Percentiles rank a stretch among this genome's conserved stretches.
Conservation (phyloP, 768 basidiomycete genomes). For the Termitomyces sp. region DNA sequence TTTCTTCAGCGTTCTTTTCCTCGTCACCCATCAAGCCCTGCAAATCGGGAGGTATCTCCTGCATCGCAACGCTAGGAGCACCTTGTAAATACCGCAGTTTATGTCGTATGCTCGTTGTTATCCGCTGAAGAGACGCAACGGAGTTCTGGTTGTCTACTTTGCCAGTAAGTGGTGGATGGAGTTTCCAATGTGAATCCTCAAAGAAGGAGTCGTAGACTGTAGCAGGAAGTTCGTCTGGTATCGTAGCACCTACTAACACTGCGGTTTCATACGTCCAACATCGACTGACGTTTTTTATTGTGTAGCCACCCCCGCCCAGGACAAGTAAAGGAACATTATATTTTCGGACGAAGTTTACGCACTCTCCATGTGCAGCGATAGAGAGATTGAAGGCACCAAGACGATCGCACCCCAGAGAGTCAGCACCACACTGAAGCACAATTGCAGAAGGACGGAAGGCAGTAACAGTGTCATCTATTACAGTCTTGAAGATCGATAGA, state of each 20-base stretch:
- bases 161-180: slow-evolving; percentile 89
- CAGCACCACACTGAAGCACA: slow-evolving; percentile 96
- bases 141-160: slow-evolving; percentile 94
- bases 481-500: slow-evolving; percentile 89
- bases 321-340: slow-evolving; percentile 90
- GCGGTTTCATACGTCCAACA: slow-evolving; percentile 99
- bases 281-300: slow-evolving; percentile 94
- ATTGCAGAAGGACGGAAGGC: slow-evolving; percentile 87
- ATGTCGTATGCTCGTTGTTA: slow-evolving; percentile 79
- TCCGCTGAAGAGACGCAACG: slow-evolving; percentile 74
- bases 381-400: slow-evolving; percentile 97
- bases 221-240: slow-evolving; percentile 83
- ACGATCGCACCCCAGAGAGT: slow-evolving; percentile 91
- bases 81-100: slow-evolving; percentile 91
- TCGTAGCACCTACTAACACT: slow-evolving; percentile 75
- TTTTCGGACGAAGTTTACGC: slow-evolving; percentile 92
- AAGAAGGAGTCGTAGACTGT: slow-evolving; percentile 95
- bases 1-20: slow-evolving; percentile 20
- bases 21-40: slow-evolving; percentile 64
- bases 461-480: slow-evolving; percentile 90
- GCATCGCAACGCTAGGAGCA: slow-evolving; percentile 95
- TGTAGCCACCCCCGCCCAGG: slow-evolving; percentile 94
- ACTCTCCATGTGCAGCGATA: slow-evolving; percentile 97
- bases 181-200: slow-evolving; percentile 83
- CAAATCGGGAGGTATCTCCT: slow-evolving; percentile 92